phyloP scores from a whole-genome alignment of 2,329 filamentous ascomycete species.

The Fusarium compactum region DNA sequence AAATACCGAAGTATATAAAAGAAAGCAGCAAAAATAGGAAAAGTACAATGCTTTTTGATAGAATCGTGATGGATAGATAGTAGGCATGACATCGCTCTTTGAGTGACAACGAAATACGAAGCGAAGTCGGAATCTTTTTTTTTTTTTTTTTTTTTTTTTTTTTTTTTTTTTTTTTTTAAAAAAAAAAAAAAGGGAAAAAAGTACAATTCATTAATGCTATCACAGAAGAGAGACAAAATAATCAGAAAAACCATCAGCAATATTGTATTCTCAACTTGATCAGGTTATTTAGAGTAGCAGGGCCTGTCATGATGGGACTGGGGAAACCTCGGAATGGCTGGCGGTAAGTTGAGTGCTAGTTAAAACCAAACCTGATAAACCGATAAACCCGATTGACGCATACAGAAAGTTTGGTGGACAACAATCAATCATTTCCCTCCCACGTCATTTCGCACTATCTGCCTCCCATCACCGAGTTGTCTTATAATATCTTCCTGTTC shows the following conservation, averaged over 20 bases:
- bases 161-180: too few relatives aligned
- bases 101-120: neutral
- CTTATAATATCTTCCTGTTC: neutral
- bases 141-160: too few relatives aligned
- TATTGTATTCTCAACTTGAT: neutral
- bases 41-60: constrained; percentile 3
- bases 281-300: neutral
- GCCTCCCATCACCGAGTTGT: neutral
- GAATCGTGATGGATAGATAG: neutral
- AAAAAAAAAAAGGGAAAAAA: neutral
- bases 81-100: neutral
- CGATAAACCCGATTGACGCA: constrained; percentile 45
- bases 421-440: neutral
- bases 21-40: constrained; percentile 27
- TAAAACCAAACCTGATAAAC: constrained; percentile 19
- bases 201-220: neutral
- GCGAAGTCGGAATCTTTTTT: neutral
- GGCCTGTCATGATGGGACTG: neutral
- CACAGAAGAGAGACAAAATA: neutral
- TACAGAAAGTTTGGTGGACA: constrained; percentile 31
- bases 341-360: neutral
- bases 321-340: constrained; percentile 13
- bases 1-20: constrained; percentile 23
- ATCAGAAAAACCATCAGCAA: neutral
- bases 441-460: neutral